phyloP scores from a whole-genome alignment of 805 yeast genomes.

The Metschnikowia gruessii region DNA sequence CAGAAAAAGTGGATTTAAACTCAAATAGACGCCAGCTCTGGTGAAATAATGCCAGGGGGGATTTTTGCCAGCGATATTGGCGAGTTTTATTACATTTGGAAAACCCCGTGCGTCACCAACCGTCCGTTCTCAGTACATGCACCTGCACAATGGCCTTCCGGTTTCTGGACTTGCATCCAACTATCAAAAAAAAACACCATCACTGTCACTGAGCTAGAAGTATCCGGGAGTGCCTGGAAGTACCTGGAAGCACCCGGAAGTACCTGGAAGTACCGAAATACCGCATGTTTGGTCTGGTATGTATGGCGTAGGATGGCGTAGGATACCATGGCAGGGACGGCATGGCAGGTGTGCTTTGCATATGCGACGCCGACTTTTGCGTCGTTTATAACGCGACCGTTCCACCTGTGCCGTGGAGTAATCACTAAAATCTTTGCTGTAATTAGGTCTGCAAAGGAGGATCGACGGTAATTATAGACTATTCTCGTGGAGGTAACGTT shows the following conservation, averaged over 20 bases:
- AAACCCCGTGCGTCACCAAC: constrained; percentile 4
- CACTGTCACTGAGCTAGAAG: not conserved
- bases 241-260: no score
- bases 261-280: no score
- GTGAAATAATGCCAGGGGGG: no score
- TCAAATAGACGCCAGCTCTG: no score
- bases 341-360: constrained; percentile 5
- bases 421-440: not conserved
- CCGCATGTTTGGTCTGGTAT: no score
- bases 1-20: no score
- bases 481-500: no score
- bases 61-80: not conserved
- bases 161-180: constrained; percentile 6
- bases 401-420: not conserved
- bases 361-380: constrained; percentile 4
- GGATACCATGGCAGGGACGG: no score
- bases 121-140: constrained; percentile 7
- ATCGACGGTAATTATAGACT: no score
- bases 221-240: constrained; percentile 1
- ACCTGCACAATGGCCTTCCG: constrained; percentile 11
- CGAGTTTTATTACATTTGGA: constrained; percentile 4
- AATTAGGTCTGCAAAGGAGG: no score
- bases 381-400: constrained; percentile 9
- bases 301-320: no score
- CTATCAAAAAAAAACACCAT: no score